A percentile compares a stretch with the other conserved stretches of the same genome.
phyloP scores from a whole-genome alignment of 1,139 yeast genomes.

The Magnusiomyces magnusii region DNA sequence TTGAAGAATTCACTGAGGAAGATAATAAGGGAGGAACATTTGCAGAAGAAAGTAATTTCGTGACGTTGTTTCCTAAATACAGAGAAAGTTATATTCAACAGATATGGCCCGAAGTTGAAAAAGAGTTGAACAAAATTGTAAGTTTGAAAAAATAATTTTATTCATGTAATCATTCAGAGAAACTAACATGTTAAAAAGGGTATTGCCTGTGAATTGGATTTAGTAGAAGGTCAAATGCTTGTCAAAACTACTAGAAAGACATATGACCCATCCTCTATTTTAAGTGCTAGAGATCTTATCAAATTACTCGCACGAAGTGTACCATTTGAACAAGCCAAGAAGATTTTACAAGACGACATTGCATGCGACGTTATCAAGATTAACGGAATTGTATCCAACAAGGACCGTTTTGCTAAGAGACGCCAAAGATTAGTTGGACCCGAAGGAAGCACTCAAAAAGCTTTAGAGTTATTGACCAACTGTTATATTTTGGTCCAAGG shows the following conservation, averaged over 20 bases:
- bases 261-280: constrained; percentile 86
- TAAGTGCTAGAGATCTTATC: constrained; percentile 91
- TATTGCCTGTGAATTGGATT: constrained; percentile 72
- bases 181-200: constrained; percentile 30
- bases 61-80: constrained; percentile 93
- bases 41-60: constrained; percentile 89
- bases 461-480: constrained; percentile 83
- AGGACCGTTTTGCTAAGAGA: constrained; percentile 90
- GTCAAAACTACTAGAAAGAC: constrained; percentile 95
- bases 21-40: constrained; percentile 82
- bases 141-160: background rate
- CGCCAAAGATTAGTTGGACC: constrained; percentile 97
- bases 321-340: constrained; percentile 94
- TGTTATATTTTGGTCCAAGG: constrained; percentile 97
- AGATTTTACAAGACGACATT: constrained; percentile 80
- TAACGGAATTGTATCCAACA: constrained; percentile 80
- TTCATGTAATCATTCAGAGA: background rate
- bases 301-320: constrained; percentile 93
- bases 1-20: constrained; percentile 83
- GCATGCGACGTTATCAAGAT: constrained; percentile 97
- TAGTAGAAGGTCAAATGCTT: constrained; percentile 97
- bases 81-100: constrained; percentile 85
- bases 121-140: constrained; percentile 51
- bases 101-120: constrained; percentile 91
- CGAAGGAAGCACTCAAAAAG: constrained; percentile 92